Percentiles rank a stretch among this genome's conserved stretches.
These are phyloP conservation scores for Penicillium samsonianum DNA, from an alignment of 495 filamentous ascomycete genomes.

Conservation along the genomic window DNA sequence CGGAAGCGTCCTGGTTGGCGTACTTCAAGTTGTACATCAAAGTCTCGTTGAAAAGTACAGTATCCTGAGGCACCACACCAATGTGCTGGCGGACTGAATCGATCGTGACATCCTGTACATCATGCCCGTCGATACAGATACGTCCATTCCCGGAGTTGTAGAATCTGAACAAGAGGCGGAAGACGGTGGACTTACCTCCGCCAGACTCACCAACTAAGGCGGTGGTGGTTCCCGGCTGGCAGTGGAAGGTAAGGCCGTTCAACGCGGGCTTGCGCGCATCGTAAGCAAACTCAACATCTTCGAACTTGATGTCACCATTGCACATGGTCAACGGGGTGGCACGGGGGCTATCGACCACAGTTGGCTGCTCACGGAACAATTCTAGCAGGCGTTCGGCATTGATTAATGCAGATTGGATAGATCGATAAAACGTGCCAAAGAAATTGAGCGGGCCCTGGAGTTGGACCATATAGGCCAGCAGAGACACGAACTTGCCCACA, in stretches of 20 bases:
- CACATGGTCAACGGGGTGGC: slow-evolving; percentile 60
- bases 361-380: slow-evolving; percentile 91
- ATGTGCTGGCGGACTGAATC: slow-evolving; percentile 89
- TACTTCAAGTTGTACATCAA: slow-evolving; percentile 98
- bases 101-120: slow-evolving; percentile 85
- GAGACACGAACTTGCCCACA: slow-evolving; percentile 76
- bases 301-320: slow-evolving; percentile 79
- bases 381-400: slow-evolving; percentile 94
- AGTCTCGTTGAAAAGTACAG: slow-evolving; percentile 93
- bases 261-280: slow-evolving; percentile 85
- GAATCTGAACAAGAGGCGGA: slow-evolving; percentile 92
- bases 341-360: slow-evolving; percentile 70
- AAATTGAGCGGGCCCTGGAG: slow-evolving; percentile 93
- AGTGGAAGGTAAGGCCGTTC: slow-evolving; percentile 76
- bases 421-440: slow-evolving; percentile 96
- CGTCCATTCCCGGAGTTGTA: slow-evolving; percentile 79
- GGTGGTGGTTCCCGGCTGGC: slow-evolving; percentile 86
- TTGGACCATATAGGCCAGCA: slow-evolving; percentile 90
- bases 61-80: slow-evolving; percentile 96
- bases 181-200: slow-evolving; percentile 96
- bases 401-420: slow-evolving; percentile 95
- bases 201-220: slow-evolving; percentile 95
- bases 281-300: slow-evolving; percentile 88
- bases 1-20: slow-evolving; percentile 79
- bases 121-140: slow-evolving; percentile 79